Conservation (phyloP, 164 flowering plant genomes). For the Cinnamomum chago region DNA sequence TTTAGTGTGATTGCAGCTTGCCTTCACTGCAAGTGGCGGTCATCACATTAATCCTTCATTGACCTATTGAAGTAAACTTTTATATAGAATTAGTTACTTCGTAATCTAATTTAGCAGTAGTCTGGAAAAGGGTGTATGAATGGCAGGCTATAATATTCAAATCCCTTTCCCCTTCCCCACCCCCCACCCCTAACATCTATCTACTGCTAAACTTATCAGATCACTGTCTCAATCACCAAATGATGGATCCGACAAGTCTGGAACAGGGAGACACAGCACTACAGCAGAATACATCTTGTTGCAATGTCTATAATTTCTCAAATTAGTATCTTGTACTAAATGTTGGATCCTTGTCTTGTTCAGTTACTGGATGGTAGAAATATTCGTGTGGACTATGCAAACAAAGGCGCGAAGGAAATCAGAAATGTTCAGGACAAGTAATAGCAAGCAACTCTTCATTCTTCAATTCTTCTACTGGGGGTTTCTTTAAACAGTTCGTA, state of each 20-base stretch:
- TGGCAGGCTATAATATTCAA: not conserved
- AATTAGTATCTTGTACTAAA: not conserved
- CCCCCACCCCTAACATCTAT: not conserved
- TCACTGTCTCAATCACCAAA: not conserved
- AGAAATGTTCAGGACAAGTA: not conserved
- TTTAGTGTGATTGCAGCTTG: too few species aligned
- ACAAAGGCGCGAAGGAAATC: not conserved
- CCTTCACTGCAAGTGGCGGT: not conserved
- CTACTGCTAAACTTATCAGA: not conserved
- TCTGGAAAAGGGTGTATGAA: not conserved
- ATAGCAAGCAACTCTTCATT: not conserved
- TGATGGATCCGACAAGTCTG: not conserved
- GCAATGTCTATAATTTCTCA: not conserved
- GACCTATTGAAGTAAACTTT: not conserved
- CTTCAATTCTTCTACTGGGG: not conserved
- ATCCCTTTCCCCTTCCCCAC: too few species aligned
- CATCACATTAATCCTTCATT: not conserved
- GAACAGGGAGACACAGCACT: not conserved
- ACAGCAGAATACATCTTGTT: not conserved
- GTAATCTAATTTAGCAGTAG: not conserved
- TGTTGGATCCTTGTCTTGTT: not conserved
- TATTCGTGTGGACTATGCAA: constrained; percentile 47
- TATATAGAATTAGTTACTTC: not conserved
- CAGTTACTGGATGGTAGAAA: constrained; percentile 63
- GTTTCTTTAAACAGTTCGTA: too few species aligned